Conservation (phyloP, 352 stramenopile species). For the Phytophthora capsici region DNA sequence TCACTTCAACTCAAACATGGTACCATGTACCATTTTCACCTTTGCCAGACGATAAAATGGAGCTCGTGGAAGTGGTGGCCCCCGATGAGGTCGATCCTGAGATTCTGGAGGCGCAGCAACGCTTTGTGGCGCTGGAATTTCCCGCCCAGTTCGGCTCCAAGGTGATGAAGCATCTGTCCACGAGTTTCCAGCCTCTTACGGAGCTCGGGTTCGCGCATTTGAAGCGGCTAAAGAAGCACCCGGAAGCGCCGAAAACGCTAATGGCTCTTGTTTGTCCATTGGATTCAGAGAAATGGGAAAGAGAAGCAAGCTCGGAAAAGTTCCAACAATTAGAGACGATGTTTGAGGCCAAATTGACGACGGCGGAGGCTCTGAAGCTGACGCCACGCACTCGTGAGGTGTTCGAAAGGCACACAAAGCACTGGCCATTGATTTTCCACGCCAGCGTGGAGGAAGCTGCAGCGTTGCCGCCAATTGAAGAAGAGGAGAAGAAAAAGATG, state of each 20-base stretch:
- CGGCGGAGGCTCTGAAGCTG: constrained; percentile 59
- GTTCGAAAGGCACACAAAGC: constrained; percentile 65
- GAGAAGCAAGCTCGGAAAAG: constrained; percentile 13
- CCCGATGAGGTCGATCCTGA: constrained; percentile 27
- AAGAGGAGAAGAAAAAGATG: constrained; percentile 39
- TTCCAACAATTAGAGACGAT: constrained; percentile 37
- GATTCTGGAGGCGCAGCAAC: constrained; percentile 57
- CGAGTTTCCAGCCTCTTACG: constrained; percentile 56
- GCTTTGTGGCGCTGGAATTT: constrained; percentile 78
- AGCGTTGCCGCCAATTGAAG: constrained; percentile 46
- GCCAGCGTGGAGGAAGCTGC: constrained; percentile 61
- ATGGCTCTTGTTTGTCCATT: constrained; percentile 63
- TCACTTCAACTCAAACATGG: neutral
- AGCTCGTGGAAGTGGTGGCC: constrained; percentile 53
- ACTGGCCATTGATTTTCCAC: constrained; percentile 85
- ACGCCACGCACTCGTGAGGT: constrained; percentile 62
- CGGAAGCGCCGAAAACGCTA: constrained; percentile 40
- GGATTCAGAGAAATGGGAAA: constrained; percentile 6
- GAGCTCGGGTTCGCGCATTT: constrained; percentile 78
- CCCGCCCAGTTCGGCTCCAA: constrained; percentile 61
- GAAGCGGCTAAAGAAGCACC: constrained; percentile 86
- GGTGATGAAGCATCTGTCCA: constrained; percentile 69
- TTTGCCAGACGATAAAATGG: constrained; percentile 27
- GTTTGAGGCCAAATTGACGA: constrained; percentile 57
- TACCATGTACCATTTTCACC: neutral